Evolutionary conservation across 352 stramenopile genomes (phyloP).

Genomic region (Pythium aquatile): DNA sequence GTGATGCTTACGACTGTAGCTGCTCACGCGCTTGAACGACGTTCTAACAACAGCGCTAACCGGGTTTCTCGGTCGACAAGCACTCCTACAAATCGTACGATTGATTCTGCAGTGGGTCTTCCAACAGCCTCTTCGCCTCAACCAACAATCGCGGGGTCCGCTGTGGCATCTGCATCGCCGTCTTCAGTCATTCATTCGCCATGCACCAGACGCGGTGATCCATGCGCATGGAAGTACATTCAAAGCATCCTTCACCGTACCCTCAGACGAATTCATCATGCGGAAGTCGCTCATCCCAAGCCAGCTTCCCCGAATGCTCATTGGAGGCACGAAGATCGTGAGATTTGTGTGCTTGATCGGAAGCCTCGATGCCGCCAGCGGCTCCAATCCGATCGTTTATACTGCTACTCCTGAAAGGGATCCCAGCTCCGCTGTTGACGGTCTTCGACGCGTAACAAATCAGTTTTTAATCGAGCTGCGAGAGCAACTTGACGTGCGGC

Average conservation of each 20-base stretch:
- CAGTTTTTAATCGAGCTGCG: constrained; percentile 22
- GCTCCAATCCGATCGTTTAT: constrained; percentile 37
- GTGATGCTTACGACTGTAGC: constrained; percentile 4
- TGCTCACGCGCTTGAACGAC: not conserved
- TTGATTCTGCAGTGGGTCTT: constrained; percentile 60
- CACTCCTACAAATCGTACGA: constrained; percentile 29
- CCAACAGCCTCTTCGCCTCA: not conserved
- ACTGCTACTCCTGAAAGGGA: not conserved
- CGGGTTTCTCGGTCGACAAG: constrained; percentile 34
- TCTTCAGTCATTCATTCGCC: constrained; percentile 37
- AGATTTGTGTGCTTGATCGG: constrained; percentile 51
- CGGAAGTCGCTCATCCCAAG: constrained; percentile 48
- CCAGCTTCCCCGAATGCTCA: constrained; percentile 37
- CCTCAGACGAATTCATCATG: constrained; percentile 46
- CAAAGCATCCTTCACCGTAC: constrained; percentile 37
- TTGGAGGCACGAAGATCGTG: not conserved
- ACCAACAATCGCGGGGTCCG: not conserved
- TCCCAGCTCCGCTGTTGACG: constrained; percentile 7
- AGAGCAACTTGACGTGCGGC: constrained; percentile 24
- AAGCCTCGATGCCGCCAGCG: constrained; percentile 30
- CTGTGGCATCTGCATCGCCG: constrained; percentile 23
- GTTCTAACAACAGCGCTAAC: constrained; percentile 41
- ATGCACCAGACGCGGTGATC: constrained; percentile 31
- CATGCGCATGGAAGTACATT: constrained; percentile 24
- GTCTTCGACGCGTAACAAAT: constrained; percentile 11